Evolutionary conservation across 768 basidiomycete genomes (phyloP), one percentile per base, ranked within the genome.

Genomic region (Suillus sp.): DNA sequence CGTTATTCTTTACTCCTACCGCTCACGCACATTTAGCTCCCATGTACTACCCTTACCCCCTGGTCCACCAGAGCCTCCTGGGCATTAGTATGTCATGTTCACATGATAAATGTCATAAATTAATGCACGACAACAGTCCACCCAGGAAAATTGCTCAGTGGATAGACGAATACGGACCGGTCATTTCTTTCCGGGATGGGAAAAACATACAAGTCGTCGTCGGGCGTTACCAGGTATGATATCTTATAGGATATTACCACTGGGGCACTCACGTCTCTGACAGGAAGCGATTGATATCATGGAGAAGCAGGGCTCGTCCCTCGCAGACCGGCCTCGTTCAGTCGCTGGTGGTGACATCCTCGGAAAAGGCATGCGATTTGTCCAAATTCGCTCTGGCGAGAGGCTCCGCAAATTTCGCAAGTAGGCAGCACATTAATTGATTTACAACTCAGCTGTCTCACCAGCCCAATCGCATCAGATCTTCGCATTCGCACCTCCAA

Each of bases 301-400:
- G 83, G 86, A 87, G 71, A 82, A 84, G 64, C 83, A 87, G 65
- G 86, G 86, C 0, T 83, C 81, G 0, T 67, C 68, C 4, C 75
- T 83, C 20, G 80, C 79, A 0, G 86, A 88, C 66, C 70, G 86
- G 43, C 86, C 86, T 1, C 69, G 72, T 9, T 80, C 77, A 13
- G 81, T 87, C 13, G 79, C 85, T 1, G 86, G 82, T 0, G 83
- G 85, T 4, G 85, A 86, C 32, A 84, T 84, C 0, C 76, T 87
- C 0, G 82, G 82, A 0, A 83, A 84, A 2, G 86, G 85, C 0
- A 87, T 87, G 85, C 72, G 85, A 18, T 78, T 83, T 38, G 68
- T 87, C 61, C 72, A 86, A 5, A 81, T 84, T 13, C 79, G 82
- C 1, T 78, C 79, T 0, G 84, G 85, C 0, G 85, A 86, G 20